Base-by-base conservation (phyloP, 2,329 filamentous ascomycete species). In the Aureobasidium sp. region DNA sequence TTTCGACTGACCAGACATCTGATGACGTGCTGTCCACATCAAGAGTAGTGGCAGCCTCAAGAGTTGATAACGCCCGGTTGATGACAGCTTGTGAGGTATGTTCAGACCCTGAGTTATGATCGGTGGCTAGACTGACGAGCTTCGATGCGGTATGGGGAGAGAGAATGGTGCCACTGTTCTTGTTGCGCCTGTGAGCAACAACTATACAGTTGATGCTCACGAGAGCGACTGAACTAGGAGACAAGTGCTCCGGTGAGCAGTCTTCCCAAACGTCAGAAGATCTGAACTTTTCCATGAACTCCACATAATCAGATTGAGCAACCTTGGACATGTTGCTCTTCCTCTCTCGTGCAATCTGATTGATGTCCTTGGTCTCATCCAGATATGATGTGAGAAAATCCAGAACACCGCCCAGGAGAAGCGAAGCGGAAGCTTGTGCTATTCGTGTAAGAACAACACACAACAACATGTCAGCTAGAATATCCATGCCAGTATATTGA, bases 271-370 rank as follows among this genome's bases (percentile, higher is more conserved):
- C 21, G 21, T 32, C 63, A 54, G 29, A 69, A 27, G 52, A 63
- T 52, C 80, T 71, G 3, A 90, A 68, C 3, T 76, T 73, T 1
- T 74, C 72, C 62, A 85, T 83, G 45, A 90, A 77, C 0, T 79
- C 76, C 8, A 73, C 66, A 8, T 92, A 69, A 0, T 83, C 78
- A 16, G 75, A 77, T 67, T 86, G 85, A 11, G 82, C 83, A 34
- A 83, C 79, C 68, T 82, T 87, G 0, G 90, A 87, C 69, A 92
- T 79, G 66, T 91, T 91, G 62, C 76, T 83, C 65, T 83, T 83
- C 36, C 86, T 83, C 41, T 89, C 86, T 64, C 81, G 83, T 0
- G 82, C 81, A n/a, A 90, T 72, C 21, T 75, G 74, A n/a, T 74
- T 73, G 30, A 92, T 83, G 58, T 87, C 84, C 15, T 78, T 75